phyloP scores from a whole-genome alignment of 768 basidiomycete species.

The Rhizopogon rudus region DNA sequence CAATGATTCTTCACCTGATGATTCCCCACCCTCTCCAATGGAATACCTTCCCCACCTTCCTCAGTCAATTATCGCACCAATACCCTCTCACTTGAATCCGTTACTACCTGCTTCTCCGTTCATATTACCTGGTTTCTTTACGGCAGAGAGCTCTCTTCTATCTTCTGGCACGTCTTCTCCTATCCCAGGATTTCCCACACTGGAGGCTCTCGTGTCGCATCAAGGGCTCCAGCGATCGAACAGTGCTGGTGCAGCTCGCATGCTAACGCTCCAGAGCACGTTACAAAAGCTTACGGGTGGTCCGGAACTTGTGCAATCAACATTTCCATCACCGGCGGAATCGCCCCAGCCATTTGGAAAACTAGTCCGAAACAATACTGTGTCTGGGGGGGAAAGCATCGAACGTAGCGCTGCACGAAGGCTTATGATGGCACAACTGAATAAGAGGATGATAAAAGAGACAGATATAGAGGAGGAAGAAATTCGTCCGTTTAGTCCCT shows the following conservation, averaged over 20 bases:
- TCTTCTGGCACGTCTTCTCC: conserved; percentile 65
- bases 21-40: conserved; percentile 30
- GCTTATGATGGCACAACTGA: conserved; percentile 59
- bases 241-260: conserved; percentile 70
- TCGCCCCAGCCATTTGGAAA: conserved; percentile 44
- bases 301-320: conserved; percentile 40
- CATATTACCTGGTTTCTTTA: conserved; percentile 42
- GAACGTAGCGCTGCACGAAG: conserved; percentile 61
- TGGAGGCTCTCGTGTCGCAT: conserved; percentile 61
- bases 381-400: conserved; percentile 62
- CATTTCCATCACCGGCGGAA: conserved; percentile 43
- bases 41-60: conserved; percentile 20
- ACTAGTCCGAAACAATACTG: conserved; percentile 71
- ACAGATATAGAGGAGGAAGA: conserved; percentile 54
- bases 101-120: conserved; percentile 40
- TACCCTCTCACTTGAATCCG: conserved; percentile 49
- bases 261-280: conserved; percentile 71
- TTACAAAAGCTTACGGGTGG: conserved; percentile 72
- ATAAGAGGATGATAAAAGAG: conserved; percentile 48
- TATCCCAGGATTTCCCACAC: conserved; percentile 65
- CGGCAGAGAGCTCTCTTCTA: conserved; percentile 50
- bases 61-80: conserved; percentile 41
- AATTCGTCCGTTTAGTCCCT: conserved; percentile 35
- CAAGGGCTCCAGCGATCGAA: conserved; percentile 84
- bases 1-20: conserved; percentile 71